Conservation (phyloP, 2,329 filamentous ascomycete genomes). For the Huntiella savannae region DNA sequence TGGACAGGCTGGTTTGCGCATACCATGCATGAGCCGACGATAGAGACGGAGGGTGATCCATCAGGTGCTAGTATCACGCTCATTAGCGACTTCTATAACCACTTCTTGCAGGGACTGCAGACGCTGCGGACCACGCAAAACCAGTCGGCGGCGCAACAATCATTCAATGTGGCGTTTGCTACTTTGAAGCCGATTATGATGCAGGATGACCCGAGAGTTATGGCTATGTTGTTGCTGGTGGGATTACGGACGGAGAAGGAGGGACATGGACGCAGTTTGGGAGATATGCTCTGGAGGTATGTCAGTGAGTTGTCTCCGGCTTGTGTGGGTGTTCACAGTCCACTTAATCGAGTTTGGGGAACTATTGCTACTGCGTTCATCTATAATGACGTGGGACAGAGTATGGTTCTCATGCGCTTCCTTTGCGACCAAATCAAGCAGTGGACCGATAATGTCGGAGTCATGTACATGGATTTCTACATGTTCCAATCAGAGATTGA, state of each 20-base stretch:
- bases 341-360: slow-evolving; percentile 10
- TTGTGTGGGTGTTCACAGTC: slow-evolving; percentile 8
- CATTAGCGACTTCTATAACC: slow-evolving; percentile 11
- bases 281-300: slow-evolving; percentile 11
- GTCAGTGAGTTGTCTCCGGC: slow-evolving; percentile 8
- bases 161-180: slow-evolving; percentile 11
- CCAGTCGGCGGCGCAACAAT: slow-evolving; percentile 4
- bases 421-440: slow-evolving; percentile 7
- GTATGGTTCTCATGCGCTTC: slow-evolving; percentile 10
- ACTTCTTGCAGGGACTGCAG: slow-evolving; percentile 9
- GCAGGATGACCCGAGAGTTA: slow-evolving; percentile 10
- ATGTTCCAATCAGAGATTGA: slow-evolving; percentile 11
- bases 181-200: slow-evolving; percentile 8
- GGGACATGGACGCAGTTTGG: slow-evolving; percentile 9
- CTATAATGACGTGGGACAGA: slow-evolving; percentile 10
- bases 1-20: slow-evolving; percentile 8
- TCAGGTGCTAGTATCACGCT: slow-evolving; percentile 9
- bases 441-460: slow-evolving; percentile 4
- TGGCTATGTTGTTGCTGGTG: slow-evolving; percentile 9
- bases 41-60: slow-evolving; percentile 7
- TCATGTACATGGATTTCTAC: slow-evolving; percentile 9
- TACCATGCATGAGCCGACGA: slow-evolving; percentile 2
- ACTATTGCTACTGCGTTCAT: slow-evolving; percentile 9
- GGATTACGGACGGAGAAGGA: slow-evolving; percentile 10
- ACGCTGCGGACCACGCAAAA: slow-evolving; percentile 3